These are phyloP conservation scores for Cutaneotrichosporon daszewskae DNA, from an alignment of 1,284 basidiomycete species.

Conservation along the genomic window DNA sequence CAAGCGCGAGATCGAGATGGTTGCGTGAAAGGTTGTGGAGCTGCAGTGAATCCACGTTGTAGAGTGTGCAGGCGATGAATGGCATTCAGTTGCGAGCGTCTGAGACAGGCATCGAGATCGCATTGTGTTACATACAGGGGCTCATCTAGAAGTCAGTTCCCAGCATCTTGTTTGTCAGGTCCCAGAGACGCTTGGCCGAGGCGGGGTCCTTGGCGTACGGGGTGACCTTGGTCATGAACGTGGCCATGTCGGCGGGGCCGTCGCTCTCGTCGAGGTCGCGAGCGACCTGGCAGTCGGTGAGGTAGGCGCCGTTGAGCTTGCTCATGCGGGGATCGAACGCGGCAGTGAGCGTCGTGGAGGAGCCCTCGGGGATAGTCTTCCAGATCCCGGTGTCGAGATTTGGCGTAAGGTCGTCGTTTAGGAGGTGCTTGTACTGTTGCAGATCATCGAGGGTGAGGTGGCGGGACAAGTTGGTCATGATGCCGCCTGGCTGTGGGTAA, in stretches of 20 bases:
- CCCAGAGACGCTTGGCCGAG: slow-evolving; percentile 2
- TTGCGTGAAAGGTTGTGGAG: too few species aligned
- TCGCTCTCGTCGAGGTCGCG: neutral
- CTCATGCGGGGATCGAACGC: slow-evolving; percentile 9
- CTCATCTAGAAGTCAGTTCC: slow-evolving; percentile 3
- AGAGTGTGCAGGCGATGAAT: too few species aligned
- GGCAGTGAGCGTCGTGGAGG: slow-evolving; percentile 8
- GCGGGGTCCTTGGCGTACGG: slow-evolving; percentile 3
- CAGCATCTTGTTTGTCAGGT: slow-evolving; percentile 1
- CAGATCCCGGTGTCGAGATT: neutral
- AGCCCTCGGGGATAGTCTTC: slow-evolving; percentile 10
- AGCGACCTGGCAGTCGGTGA: slow-evolving; percentile 6
- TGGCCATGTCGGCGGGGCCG: neutral
- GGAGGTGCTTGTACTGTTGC: neutral
- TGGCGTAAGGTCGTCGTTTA: slow-evolving; percentile 8
- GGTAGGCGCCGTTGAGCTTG: slow-evolving; percentile 5
- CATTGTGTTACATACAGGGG: neutral
- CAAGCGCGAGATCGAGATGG: too few species aligned
- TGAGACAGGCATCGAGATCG: too few species aligned
- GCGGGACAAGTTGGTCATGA: slow-evolving; percentile 8
- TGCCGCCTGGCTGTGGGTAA: slow-evolving; percentile 3
- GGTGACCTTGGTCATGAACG: neutral
- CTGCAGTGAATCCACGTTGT: too few species aligned
- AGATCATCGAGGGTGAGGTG: slow-evolving; percentile 5
- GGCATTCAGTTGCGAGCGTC: too few species aligned